Percentiles rank a stretch among this genome's conserved stretches.
Evolutionary conservation across 208 protist species (phyloP).

Genomic region (Leishmania turanica): DNA sequence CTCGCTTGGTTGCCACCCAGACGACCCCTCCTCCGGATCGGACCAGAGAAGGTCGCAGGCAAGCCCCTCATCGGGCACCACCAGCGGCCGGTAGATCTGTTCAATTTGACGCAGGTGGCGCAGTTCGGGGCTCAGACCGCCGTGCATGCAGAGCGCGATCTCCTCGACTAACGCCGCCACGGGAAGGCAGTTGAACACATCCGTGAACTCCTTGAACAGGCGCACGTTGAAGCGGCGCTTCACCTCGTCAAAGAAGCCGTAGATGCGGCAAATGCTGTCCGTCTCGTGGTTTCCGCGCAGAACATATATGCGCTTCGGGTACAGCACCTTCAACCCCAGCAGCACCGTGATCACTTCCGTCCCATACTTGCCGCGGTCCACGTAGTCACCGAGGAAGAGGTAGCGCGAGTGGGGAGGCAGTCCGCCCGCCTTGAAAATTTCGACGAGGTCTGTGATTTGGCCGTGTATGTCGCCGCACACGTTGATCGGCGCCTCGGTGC

Average conservation of each 20-base stretch:
- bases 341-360: slow-evolving; percentile 93
- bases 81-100: slow-evolving; percentile 36
- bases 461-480: slow-evolving; percentile 96
- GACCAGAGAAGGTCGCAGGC: slow-evolving; percentile 98
- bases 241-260: slow-evolving; percentile 99
- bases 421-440: slow-evolving; percentile 93
- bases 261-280: slow-evolving; percentile 98
- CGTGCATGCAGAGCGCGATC: slow-evolving; percentile 96
- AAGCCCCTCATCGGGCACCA: slow-evolving; percentile 82
- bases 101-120: slow-evolving; percentile 98
- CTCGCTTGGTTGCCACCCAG: slow-evolving; percentile 94
- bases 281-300: slow-evolving; percentile 99
- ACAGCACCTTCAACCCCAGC: slow-evolving; percentile 96
- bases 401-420: slow-evolving; percentile 90
- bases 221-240: slow-evolving; percentile 74
- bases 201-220: slow-evolving; percentile 62
- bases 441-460: slow-evolving; percentile 96
- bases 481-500: slow-evolving; percentile 75
- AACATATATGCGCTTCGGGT: slow-evolving; percentile 97
- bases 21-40: slow-evolving; percentile 94
- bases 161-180: slow-evolving; percentile 96
- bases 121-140: slow-evolving; percentile 97
- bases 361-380: slow-evolving; percentile 97
- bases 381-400: slow-evolving; percentile 99
- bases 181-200: slow-evolving; percentile 75